Percentiles rank a stretch among this genome's conserved stretches.
Evolutionary conservation across 495 filamentous ascomycete genomes (phyloP).

Genomic region (Neurospora hispaniola): DNA sequence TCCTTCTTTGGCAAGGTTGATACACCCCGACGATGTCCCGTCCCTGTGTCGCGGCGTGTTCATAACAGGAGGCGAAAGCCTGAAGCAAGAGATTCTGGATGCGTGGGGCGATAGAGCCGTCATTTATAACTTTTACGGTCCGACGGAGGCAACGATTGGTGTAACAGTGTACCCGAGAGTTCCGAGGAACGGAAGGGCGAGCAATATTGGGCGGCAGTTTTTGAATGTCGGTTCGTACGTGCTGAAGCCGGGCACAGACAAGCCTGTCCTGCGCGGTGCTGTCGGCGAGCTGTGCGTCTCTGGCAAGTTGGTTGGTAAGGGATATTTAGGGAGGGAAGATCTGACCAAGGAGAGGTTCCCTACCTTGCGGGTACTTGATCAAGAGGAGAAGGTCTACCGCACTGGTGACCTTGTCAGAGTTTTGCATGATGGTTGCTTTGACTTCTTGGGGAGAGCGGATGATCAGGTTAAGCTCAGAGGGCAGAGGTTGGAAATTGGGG

Average conservation of each 20-base stretch:
- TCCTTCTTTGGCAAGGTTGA: conserved; percentile 50
- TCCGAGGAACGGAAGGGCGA: conserved; percentile 55
- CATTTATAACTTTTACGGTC: conserved; percentile 74
- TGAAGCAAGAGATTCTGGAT: conserved; percentile 64
- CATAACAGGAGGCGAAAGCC: conserved; percentile 63
- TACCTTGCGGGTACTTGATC: conserved; percentile 32
- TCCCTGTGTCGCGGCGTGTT: conserved; percentile 59
- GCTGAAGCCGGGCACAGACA: conserved; percentile 54
- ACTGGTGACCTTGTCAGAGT: conserved; percentile 73
- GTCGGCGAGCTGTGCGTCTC: conserved; percentile 83
- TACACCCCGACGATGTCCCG: conserved; percentile 59
- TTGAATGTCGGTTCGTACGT: conserved; percentile 75
- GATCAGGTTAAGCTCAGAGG: conserved; percentile 75
- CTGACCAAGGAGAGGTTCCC: conserved; percentile 57
- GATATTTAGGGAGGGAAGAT: conserved; percentile 70
- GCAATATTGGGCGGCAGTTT: conserved; percentile 80
- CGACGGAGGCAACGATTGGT: conserved; percentile 86
- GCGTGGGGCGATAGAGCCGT: conserved; percentile 52
- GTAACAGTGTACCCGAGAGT: conserved; percentile 70
- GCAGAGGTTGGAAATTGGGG: conserved; percentile 64
- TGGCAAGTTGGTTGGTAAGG: conserved; percentile 75
- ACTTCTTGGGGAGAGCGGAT: conserved; percentile 66
- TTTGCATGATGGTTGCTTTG: conserved; percentile 57
- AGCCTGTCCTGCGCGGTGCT: conserved; percentile 62
- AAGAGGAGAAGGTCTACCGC: conserved; percentile 49